Evolutionary conservation across 2,329 filamentous ascomycete species (phyloP).

Genomic region (Diaporthe velutina): DNA sequence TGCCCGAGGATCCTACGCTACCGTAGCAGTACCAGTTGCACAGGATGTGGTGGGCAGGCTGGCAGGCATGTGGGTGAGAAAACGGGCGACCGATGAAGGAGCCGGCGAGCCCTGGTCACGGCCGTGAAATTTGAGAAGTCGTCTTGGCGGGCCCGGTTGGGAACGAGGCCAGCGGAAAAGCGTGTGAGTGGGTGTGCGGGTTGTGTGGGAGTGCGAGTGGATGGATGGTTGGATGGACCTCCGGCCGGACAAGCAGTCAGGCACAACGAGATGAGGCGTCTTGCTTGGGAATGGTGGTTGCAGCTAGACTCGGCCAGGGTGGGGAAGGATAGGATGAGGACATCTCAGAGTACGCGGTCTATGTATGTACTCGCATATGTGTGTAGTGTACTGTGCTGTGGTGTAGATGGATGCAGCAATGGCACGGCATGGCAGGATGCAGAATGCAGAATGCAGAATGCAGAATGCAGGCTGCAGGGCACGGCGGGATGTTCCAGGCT

Average conservation of each 20-base stretch:
- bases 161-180: slow-evolving; percentile 6
- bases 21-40: slow-evolving; percentile 15
- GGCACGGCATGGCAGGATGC: background rate
- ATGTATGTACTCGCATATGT: background rate
- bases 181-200: slow-evolving; percentile 6
- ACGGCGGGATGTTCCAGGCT: slow-evolving; percentile 18
- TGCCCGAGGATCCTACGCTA: slow-evolving; percentile 28
- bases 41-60: background rate
- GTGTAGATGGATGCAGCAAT: background rate
- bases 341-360: background rate
- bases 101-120: background rate
- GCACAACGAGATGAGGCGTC: slow-evolving; percentile 28
- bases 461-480: background rate
- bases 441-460: slow-evolving; percentile 3
- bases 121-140: background rate
- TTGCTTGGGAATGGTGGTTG: slow-evolving; percentile 27
- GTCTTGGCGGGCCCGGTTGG: slow-evolving; percentile 25
- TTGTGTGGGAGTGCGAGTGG: slow-evolving; percentile 2
- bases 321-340: background rate
- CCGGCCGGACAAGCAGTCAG: slow-evolving; percentile 19
- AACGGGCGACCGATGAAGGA: slow-evolving; percentile 28
- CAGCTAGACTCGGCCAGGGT: slow-evolving; percentile 12
- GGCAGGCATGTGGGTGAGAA: slow-evolving; percentile 10
- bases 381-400: background rate
- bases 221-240: slow-evolving; percentile 10